Evolutionary conservation across 2,329 filamentous ascomycete species (phyloP).

Genomic region (Aspergillus japonicus): DNA sequence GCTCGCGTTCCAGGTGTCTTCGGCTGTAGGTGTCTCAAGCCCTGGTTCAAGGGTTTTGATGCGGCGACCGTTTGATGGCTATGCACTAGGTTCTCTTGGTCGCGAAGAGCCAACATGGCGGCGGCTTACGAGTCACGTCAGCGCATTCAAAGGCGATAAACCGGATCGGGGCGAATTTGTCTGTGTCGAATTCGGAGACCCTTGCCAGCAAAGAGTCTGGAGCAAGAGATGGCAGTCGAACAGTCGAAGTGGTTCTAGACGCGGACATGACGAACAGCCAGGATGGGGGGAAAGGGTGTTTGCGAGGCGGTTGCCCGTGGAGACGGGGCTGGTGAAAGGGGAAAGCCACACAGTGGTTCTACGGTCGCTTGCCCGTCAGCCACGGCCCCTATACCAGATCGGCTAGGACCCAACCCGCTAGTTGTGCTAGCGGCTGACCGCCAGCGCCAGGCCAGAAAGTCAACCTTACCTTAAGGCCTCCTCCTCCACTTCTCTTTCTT

Average conservation of each 20-base stretch:
- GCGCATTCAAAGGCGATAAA: conserved; percentile 20
- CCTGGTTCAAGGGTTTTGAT: conserved; percentile 70
- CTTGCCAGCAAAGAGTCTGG: background rate
- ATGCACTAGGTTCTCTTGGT: conserved; percentile 86
- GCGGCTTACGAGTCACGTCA: conserved; percentile 17
- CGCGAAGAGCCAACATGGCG: conserved; percentile 72
- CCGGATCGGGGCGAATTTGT: background rate
- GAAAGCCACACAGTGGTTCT: background rate
- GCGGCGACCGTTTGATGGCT: conserved; percentile 68
- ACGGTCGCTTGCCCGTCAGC: background rate
- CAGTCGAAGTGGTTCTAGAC: conserved; percentile 23
- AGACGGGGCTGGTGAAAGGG: conserved; percentile 28
- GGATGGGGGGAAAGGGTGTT: conserved; percentile 19
- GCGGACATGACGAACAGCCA: conserved; percentile 8
- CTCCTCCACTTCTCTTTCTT: conserved; percentile 21
- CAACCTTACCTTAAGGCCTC: conserved; percentile 15
- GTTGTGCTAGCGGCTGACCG: conserved; percentile 20
- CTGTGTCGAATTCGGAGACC: conserved; percentile 6
- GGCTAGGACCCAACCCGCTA: conserved; percentile 6
- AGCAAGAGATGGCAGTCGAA: background rate
- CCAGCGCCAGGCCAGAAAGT: conserved; percentile 15
- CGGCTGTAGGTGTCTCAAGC: conserved; percentile 59
- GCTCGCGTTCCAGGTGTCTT: conserved; percentile 77
- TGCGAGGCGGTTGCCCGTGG: conserved; percentile 41
- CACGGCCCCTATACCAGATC: conserved; percentile 7